These are phyloP conservation scores for Salvia splendens DNA, from an alignment of 257 asterid species.

Conservation along the genomic window DNA sequence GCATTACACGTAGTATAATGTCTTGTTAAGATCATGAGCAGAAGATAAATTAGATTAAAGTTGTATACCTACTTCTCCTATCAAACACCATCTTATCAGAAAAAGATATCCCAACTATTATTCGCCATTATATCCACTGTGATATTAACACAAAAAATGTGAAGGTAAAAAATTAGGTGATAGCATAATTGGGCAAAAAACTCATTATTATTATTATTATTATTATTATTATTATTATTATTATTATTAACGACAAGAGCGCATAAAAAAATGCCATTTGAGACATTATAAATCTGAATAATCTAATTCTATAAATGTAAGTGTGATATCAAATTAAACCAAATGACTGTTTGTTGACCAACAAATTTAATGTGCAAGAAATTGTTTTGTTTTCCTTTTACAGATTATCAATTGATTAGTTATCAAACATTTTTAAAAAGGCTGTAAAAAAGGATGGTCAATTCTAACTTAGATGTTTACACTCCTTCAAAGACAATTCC, in stretches of 20 bases:
- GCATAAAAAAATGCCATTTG: too few species aligned
- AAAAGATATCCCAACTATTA: constrained; percentile 26
- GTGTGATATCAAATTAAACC: neutral
- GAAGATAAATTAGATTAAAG: neutral
- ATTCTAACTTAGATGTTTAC: neutral
- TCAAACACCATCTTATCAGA: constrained; percentile 12
- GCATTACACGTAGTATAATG: too few species aligned
- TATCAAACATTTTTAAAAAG: too few species aligned
- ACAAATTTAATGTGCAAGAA: neutral
- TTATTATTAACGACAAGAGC: neutral
- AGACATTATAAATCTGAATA: neutral
- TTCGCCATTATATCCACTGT: neutral
- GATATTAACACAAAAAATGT: neutral
- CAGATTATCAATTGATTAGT: too few species aligned
- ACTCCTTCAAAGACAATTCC: constrained; percentile 25
- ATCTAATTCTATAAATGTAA: neutral
- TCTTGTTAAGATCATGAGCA: neutral
- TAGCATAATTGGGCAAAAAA: neutral
- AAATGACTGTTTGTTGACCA: constrained; percentile 1
- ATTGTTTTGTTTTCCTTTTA: too few species aligned
- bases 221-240: neutral
- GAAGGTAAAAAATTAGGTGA: neutral
- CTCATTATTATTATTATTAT: neutral
- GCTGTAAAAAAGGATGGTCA: neutral
- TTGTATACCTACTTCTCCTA: neutral